phyloP scores from a whole-genome alignment of 2,329 filamentous ascomycete species.

The Fusarium aywerte region DNA sequence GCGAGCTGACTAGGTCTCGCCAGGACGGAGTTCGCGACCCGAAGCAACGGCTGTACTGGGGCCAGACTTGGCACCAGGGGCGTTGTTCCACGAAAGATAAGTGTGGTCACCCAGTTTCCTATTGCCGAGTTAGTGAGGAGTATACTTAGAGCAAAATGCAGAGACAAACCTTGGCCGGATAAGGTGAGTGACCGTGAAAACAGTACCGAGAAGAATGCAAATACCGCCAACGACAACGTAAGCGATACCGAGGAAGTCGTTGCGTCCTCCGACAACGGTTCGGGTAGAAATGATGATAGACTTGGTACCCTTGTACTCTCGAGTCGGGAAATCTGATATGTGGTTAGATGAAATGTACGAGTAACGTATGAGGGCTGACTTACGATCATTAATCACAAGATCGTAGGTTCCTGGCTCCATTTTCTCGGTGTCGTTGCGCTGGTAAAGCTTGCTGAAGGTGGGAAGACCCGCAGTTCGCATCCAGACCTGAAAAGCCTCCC shows the following conservation, averaged over 20 bases:
- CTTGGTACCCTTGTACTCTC: constrained; percentile 85
- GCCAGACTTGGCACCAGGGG: constrained; percentile 57
- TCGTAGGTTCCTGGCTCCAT: constrained; percentile 80
- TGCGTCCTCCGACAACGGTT: constrained; percentile 93
- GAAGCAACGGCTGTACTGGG: constrained; percentile 59
- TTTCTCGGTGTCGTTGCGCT: constrained; percentile 76
- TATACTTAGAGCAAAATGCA: not conserved
- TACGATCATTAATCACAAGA: constrained; percentile 82
- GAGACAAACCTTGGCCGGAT: constrained; percentile 82
- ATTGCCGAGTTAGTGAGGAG: constrained; percentile 4
- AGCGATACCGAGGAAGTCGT: constrained; percentile 94
- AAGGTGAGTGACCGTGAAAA: constrained; percentile 92
- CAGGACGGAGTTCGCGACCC: constrained; percentile 66
- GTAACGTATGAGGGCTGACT: constrained; percentile 51
- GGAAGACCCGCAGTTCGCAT: constrained; percentile 97
- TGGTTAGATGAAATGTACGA: constrained; percentile 6
- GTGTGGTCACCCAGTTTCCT: constrained; percentile 98
- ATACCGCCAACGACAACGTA: constrained; percentile 94
- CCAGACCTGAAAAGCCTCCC: constrained; percentile 96
- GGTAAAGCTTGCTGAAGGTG: constrained; percentile 92
- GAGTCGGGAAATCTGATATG: constrained; percentile 79
- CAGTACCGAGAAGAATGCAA: constrained; percentile 85
- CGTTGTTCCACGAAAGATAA: constrained; percentile 93
- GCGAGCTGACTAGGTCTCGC: constrained; percentile 55
- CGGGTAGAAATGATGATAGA: constrained; percentile 88